Conservation (phyloP, 2,329 filamentous ascomycete species). For the Sporothrix brunneoviolacea region DNA sequence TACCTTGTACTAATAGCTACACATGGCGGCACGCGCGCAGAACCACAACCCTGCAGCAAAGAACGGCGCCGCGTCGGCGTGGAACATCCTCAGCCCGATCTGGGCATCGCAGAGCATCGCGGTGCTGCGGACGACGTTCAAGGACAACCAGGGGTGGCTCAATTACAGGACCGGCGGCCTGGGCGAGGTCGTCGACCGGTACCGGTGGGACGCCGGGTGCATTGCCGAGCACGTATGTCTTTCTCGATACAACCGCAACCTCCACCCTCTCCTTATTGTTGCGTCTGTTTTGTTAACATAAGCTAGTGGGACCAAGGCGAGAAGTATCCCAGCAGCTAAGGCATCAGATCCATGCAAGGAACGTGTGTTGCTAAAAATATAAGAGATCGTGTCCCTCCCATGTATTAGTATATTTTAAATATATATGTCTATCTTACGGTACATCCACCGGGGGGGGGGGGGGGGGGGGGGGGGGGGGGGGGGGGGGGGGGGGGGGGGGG, state of each 20-base stretch:
- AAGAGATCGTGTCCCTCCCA: no score
- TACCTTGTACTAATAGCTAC: no score
- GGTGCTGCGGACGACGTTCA: slow-evolving; percentile 22
- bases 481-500: no score
- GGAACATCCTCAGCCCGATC: slow-evolving; percentile 21
- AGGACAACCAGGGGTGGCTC: slow-evolving; percentile 21
- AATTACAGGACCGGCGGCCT: slow-evolving; percentile 20
- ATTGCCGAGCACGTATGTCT: slow-evolving; percentile 23
- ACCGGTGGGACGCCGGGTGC: slow-evolving; percentile 22
- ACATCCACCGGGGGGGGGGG: no score
- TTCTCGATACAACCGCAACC: not conserved
- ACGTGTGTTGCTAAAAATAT: no score
- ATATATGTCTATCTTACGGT: not conserved
- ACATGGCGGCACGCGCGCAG: not conserved
- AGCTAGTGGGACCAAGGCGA: slow-evolving; percentile 11
- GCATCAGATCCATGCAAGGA: no score
- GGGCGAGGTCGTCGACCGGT: slow-evolving; percentile 22
- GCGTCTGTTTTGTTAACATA: not conserved
- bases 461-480: no score
- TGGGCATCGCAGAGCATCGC: slow-evolving; percentile 22
- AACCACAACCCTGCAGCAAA: slow-evolving; percentile 22
- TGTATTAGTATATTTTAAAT: not conserved
- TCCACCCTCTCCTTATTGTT: not conserved
- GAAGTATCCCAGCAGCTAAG: not conserved
- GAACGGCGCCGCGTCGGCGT: slow-evolving; percentile 21